Base-by-base conservation (phyloP, 306 rosid species). In the Vigna radiata region DNA sequence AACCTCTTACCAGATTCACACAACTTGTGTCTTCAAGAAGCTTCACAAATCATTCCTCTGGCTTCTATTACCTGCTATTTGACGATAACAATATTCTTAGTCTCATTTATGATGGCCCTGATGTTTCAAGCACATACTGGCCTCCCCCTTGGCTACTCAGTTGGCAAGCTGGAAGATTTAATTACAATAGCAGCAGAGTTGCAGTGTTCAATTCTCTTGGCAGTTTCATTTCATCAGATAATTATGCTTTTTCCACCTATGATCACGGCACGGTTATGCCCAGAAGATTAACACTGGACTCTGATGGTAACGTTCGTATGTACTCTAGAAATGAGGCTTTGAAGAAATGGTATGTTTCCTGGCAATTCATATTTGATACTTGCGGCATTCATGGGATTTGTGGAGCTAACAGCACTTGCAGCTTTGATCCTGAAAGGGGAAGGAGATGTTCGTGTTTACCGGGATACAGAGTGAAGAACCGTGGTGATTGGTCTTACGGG, bases 341-440 rank as follows among this genome's bases (percentile, higher is more conserved):
- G 29, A 19, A 18, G 2, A 8, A 16, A 2, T 86, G 86, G 89
- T 49, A 46, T 6, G 69, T 86, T 76, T 76, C 89, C 3, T 83
- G 76, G 81, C 58, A 83, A 72, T 76, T 47, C 39, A 27, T 33
- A 2, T 4, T 8, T 15, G 0, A 9, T 4, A 13, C 52, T 56
- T 86, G 85, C 39, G 7, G 0, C 0, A 7, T 55, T 63, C 85
- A 80, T 55, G 89, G 83, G 4, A 3, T 63, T 14, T 86, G 87
- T 80, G 87, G 89, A 7, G 39, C 69, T 1, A 61, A 83, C 13
- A 83, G 85, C 43, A 0, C 17, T 0, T 83, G 87, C 33, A 18
- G 31, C 7, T 52, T 68, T n/a, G 70, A 68, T 74, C 77, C 14
- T 47, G 6, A 2, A 6, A 52, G 18, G 11, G 77, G 81, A 54